Evolutionary conservation across 2,329 filamentous ascomycete species (phyloP), one percentile per base, ranked within the genome.

Genomic region (Berkeleyomyces rouxiae): DNA sequence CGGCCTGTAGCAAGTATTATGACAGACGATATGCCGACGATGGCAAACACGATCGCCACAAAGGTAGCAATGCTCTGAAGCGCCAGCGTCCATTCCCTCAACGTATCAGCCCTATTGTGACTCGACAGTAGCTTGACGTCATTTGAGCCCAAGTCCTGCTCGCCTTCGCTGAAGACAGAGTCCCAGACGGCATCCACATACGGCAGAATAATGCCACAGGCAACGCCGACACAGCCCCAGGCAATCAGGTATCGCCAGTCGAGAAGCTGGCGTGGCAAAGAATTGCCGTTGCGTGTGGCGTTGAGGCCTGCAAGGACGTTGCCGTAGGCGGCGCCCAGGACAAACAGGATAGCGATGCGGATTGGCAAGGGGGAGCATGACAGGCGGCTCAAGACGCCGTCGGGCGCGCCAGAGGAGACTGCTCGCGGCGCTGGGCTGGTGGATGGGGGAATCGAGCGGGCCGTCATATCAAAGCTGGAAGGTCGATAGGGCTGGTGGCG

Each of bases 111-210:
- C 59, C 73, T 70, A 39, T 13, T 33, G 11, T 47, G 43, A 40
- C 23, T 16, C 6, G 47, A 37, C 33, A 51, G 40, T 10, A 23
- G 31, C 43, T 58, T 53, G 33, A 67, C 69, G 53, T 69, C 73
- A 7, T 71, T 72, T 3, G 69, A 71, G 11, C 69, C 69, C 10
- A 72, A 70, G 37, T 70, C 69, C 5, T 70, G 69, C 10, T 71
- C 71, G 49, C n/a, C 69, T 7, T 76, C 75, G 67, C 58, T 51
- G 36, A 78, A 74, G 6, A 75, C 72, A 51, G 79, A 76, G 65
- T 86, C 83, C 82, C 87, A 93, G 7, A 90, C 72, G 9, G 80
- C 76, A 71, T 99, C 93, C 23, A 96, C 81, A 81, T 86, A 92
- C 1, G 93, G 93, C 63, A 97, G 74, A 59, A 95, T 73, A 63